Percentiles rank a stretch among this genome's conserved stretches.
These are phyloP conservation scores for Coemansia sp. DNA, from an alignment of 192 early-diverging fungal species.

Conservation along the genomic window DNA sequence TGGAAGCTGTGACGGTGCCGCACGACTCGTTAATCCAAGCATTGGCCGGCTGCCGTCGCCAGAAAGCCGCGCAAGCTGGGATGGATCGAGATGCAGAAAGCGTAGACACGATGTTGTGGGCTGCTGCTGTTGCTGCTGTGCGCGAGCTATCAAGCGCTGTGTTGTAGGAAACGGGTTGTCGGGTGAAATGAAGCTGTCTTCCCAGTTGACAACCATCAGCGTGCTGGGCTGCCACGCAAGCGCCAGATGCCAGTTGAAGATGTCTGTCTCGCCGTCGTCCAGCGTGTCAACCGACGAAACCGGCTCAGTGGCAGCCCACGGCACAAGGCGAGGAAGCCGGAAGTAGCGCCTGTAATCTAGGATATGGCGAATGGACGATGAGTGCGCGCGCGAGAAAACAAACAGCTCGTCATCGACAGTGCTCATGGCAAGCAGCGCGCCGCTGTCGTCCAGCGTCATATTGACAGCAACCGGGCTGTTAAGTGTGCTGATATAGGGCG, in stretches of 20 bases:
- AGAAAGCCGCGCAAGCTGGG: constrained; percentile 20
- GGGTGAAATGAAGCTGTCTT: constrained; percentile 41
- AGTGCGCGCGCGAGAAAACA: constrained; percentile 42
- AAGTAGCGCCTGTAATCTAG: constrained; percentile 55
- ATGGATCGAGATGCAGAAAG: constrained; percentile 41
- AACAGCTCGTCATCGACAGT: constrained; percentile 55
- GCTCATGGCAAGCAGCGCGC: constrained; percentile 51
- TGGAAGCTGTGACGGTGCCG: neutral
- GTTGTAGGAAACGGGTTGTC: constrained; percentile 43
- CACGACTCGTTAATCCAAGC: neutral
- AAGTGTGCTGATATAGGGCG: constrained; percentile 54
- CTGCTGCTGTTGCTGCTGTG: constrained; percentile 29
- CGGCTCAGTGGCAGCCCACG: constrained; percentile 41
- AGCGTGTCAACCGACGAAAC: constrained; percentile 44
- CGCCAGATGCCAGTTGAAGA: constrained; percentile 49
- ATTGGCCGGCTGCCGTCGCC: neutral
- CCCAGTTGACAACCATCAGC: constrained; percentile 38
- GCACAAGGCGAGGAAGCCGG: constrained; percentile 14
- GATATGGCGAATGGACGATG: constrained; percentile 32
- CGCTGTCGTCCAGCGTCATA: constrained; percentile 54
- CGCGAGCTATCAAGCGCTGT: constrained; percentile 34
- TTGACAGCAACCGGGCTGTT: constrained; percentile 54
- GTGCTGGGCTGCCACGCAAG: constrained; percentile 52
- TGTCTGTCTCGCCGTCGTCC: constrained; percentile 46
- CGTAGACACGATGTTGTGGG: constrained; percentile 43